Evolutionary conservation across 768 basidiomycete species (phyloP).

Genomic region (Aureoboletus auriporus): DNA sequence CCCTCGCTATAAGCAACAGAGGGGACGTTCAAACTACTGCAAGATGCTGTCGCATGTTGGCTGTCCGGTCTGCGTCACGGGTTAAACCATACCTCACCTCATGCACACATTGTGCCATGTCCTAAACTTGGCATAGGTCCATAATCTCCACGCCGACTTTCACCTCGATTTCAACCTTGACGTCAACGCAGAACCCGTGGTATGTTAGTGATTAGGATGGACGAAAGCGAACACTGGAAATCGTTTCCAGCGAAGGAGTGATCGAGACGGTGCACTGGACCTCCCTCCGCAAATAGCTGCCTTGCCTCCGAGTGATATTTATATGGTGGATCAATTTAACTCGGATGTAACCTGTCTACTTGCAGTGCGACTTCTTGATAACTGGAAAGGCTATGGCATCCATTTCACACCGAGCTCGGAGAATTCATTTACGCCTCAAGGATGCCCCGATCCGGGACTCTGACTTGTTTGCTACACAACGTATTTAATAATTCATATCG

Average conservation of each 20-base stretch:
- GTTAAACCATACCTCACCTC: slow-evolving; percentile 47
- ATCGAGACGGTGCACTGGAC: slow-evolving; percentile 35
- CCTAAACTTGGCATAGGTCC: slow-evolving; percentile 40
- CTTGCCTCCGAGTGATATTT: slow-evolving; percentile 62
- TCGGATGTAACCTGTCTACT: slow-evolving; percentile 25
- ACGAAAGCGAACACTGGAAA: slow-evolving; percentile 27
- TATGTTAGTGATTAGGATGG: slow-evolving; percentile 36
- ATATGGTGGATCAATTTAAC: slow-evolving; percentile 55
- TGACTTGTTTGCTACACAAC: slow-evolving; percentile 50
- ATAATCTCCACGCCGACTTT: slow-evolving; percentile 51
- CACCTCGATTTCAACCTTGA: slow-evolving; percentile 69
- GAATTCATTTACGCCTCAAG: slow-evolving; percentile 69
- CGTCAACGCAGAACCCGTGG: slow-evolving; percentile 44
- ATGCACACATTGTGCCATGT: slow-evolving; percentile 47
- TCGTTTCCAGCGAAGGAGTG: slow-evolving; percentile 43
- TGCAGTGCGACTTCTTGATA: slow-evolving; percentile 52
- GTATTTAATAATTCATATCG: too few relatives aligned
- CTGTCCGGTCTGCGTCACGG: slow-evolving; percentile 63
- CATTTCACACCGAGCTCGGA: slow-evolving; percentile 54
- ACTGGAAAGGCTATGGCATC: slow-evolving; percentile 42
- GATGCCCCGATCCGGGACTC: slow-evolving; percentile 53
- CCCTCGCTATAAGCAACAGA: slow-evolving; percentile 39
- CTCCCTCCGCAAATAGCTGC: slow-evolving; percentile 53
- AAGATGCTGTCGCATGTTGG: slow-evolving; percentile 43
- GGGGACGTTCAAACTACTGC: slow-evolving; percentile 43